Evolutionary conservation across 352 stramenopile genomes (phyloP).

Genomic region (Phytopythium oedochilum): DNA sequence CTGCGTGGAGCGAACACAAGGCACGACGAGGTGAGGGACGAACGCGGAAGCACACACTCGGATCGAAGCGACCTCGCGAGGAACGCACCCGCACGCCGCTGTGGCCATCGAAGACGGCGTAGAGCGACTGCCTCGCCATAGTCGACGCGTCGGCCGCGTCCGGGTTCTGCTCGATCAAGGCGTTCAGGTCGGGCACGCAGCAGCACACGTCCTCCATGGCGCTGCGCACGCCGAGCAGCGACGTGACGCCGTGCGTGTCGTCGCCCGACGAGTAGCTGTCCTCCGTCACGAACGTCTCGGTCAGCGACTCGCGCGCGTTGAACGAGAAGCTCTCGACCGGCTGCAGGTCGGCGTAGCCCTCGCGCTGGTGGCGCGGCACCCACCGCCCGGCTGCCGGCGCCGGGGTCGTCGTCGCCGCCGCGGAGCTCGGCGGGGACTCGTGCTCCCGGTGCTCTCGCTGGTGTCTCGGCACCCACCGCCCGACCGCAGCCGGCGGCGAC

Average conservation of each 20-base stretch:
- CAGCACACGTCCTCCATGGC: constrained; percentile 81
- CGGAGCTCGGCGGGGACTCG: neutral
- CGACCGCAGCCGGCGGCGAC: constrained; percentile 13
- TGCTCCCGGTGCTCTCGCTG: constrained; percentile 44
- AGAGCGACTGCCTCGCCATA: constrained; percentile 53
- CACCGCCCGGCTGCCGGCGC: constrained; percentile 36
- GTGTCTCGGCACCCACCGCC: constrained; percentile 48
- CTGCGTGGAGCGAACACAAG: constrained; percentile 12
- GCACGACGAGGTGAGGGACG: too few species aligned
- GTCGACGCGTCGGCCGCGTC: neutral
- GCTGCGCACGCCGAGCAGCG: constrained; percentile 69
- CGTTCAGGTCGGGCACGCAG: constrained; percentile 71
- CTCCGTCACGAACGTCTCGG: constrained; percentile 52
- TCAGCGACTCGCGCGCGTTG: constrained; percentile 42
- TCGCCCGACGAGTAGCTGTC: constrained; percentile 72
- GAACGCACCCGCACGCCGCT: constrained; percentile 63
- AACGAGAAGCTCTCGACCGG: constrained; percentile 44
- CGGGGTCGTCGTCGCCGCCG: constrained; percentile 11
- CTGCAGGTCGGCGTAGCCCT: constrained; percentile 42
- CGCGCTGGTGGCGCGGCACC: constrained; percentile 49
- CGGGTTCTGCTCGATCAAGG: constrained; percentile 27
- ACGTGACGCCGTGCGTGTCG: constrained; percentile 73
- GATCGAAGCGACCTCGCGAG: too few species aligned
- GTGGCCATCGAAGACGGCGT: constrained; percentile 83
- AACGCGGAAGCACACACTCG: too few species aligned